Percentiles rank a stretch among this genome's conserved stretches.
phyloP scores from a whole-genome alignment of 805 yeast species.

The Lipomyces starkeyi region DNA sequence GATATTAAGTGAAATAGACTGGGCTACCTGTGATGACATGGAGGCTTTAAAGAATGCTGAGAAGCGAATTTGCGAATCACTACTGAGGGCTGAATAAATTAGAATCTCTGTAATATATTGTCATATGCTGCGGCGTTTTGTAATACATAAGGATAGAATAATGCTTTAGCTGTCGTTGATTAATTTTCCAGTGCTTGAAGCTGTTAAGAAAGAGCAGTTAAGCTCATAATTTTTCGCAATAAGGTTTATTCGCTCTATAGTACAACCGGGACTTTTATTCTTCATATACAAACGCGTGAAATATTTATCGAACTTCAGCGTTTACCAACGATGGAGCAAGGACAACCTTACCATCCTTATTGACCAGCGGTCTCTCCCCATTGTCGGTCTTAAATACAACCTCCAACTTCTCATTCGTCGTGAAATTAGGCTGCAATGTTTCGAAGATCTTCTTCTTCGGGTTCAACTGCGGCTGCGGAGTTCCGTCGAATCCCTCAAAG shows the following conservation, averaged over 20 bases:
- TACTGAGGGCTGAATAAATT: background rate
- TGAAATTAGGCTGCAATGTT: conserved; percentile 86
- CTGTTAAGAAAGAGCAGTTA: too few species aligned
- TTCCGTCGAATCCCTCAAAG: conserved; percentile 88
- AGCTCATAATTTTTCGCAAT: background rate
- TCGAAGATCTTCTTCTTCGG: conserved; percentile 99
- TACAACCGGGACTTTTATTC: background rate
- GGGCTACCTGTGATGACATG: conserved; percentile 6
- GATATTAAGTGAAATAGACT: conserved; percentile 4
- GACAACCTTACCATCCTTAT: conserved; percentile 77
- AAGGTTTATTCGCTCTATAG: background rate
- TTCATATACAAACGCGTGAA: background rate
- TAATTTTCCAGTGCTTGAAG: too few species aligned
- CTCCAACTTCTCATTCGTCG: conserved; percentile 75
- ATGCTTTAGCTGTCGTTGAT: background rate
- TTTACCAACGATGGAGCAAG: conserved; percentile 71
- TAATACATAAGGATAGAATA: background rate
- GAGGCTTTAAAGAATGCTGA: background rate
- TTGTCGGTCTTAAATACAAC: conserved; percentile 74
- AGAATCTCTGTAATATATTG: background rate
- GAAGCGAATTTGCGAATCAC: background rate
- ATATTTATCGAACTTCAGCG: conserved; percentile 77
- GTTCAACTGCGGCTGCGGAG: conserved; percentile 89
- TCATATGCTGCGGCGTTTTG: background rate
- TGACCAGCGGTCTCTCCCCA: conserved; percentile 74